These are phyloP conservation scores for Penicillium robsamsonii DNA, from an alignment of 495 filamentous ascomycete species.

Conservation along the genomic window DNA sequence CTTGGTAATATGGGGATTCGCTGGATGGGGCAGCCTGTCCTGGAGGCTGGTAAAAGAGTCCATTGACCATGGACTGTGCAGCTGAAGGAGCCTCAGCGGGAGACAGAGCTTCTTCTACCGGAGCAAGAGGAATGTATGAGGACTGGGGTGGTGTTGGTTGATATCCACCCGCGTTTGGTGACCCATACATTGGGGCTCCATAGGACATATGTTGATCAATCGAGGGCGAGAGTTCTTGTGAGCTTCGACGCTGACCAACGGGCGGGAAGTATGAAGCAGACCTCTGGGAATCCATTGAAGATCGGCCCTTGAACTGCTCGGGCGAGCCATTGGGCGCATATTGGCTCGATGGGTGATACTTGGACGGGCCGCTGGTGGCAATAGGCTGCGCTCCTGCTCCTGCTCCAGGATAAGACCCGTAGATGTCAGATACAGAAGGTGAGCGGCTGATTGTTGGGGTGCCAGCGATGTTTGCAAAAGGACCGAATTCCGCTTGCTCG, in stretches of 20 bases:
- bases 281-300: constrained; percentile 49
- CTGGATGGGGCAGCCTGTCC: constrained; percentile 12
- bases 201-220: constrained; percentile 37
- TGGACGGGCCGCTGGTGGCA: constrained; percentile 50
- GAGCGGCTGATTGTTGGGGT: constrained; percentile 82
- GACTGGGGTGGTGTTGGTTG: constrained; percentile 50
- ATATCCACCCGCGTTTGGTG: constrained; percentile 38
- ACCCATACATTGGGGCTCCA: constrained; percentile 33
- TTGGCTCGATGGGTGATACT: constrained; percentile 60
- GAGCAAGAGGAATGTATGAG: constrained; percentile 48
- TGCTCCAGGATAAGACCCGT: constrained; percentile 54
- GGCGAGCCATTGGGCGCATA: constrained; percentile 50
- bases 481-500: constrained; percentile 59
- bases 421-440: constrained; percentile 73
- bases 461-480: constrained; percentile 75
- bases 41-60: constrained; percentile 29
- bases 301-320: constrained; percentile 45
- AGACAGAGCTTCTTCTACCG: constrained; percentile 43
- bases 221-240: constrained; percentile 39
- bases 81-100: constrained; percentile 20
- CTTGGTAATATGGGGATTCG: constrained; percentile 27
- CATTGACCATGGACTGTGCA: constrained; percentile 26
- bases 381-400: constrained; percentile 35
- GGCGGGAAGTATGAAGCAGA: constrained; percentile 33
- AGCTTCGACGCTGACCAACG: constrained; percentile 39